Evolutionary conservation across 2,329 filamentous ascomycete species (phyloP), one percentile per base, ranked within the genome.

Genomic region (Ophiostoma ips): DNA sequence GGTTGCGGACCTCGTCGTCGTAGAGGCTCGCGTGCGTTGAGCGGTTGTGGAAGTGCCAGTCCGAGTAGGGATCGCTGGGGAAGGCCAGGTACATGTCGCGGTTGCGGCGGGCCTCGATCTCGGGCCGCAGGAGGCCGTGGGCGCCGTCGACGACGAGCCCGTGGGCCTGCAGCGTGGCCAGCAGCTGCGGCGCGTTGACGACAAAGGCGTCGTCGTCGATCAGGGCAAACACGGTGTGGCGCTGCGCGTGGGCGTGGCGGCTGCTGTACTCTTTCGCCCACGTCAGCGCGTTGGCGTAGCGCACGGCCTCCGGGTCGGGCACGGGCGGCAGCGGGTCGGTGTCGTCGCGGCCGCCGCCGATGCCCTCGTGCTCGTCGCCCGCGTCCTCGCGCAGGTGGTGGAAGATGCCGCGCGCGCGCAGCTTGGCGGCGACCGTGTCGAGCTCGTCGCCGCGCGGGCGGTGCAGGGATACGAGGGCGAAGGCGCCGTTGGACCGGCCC

Each of bases 201-300:
- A 73, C 63, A 56, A 73, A 73, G 46, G 71, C 60, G 49, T 68
- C 64, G 54, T 72, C 69, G 31, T 73, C 71, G 1, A 73, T 55
- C 1, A 73, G 59, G 1, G 63, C 69, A 35, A 67, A 65, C 61
- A 67, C 71, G 16, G 35, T 46, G 18, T 37, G 35, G 21, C 24
- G 37, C 18, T 31, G 34, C 13, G 24, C 19, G 12, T 48, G n/a
- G 34, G 19, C 18, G 38, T n/a, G 16, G 35, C 13, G 16, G 12
- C 6, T 48, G 47, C 53, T 31, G 13, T 37, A 48, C 13, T 35
- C 13, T 5, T 18, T 34, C 44, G 50, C 16, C 45, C 33, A 35
- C 19, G 36, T 18, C 8, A 55, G 28, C 28, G 53, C 40, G 34
- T 55, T 51, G 18, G 52, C 45, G 44, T 58, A 57, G 18, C 56